These are phyloP conservation scores for Sesbania bispinosa DNA, from an alignment of 306 rosid genomes.

Conservation along the genomic window DNA sequence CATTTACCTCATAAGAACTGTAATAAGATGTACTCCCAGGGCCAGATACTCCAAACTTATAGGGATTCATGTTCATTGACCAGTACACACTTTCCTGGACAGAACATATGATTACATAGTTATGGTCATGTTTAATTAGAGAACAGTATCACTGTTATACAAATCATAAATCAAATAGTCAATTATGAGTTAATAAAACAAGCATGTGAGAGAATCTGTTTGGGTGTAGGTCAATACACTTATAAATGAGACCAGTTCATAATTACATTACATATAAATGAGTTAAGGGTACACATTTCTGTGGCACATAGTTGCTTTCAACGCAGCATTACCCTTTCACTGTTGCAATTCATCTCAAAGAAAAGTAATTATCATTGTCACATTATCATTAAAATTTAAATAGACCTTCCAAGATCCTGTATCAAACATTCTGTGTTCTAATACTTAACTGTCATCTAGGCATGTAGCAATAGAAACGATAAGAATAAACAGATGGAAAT, in stretches of 20 bases:
- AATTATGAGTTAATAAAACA: background rate
- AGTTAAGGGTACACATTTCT: background rate
- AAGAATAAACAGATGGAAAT: background rate
- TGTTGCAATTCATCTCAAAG: background rate
- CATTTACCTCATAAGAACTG: slow-evolving; percentile 60
- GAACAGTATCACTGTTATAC: background rate
- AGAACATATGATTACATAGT: slow-evolving; percentile 13
- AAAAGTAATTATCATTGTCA: background rate
- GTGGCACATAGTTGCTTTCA: background rate
- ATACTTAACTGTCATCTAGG: background rate
- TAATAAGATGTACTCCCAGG: slow-evolving; percentile 63
- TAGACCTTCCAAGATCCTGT: background rate
- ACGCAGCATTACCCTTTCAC: background rate
- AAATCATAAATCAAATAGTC: slow-evolving; percentile 11
- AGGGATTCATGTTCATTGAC: slow-evolving; percentile 83
- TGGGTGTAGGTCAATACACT: background rate
- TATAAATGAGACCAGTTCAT: background rate
- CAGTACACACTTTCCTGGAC: slow-evolving; percentile 75
- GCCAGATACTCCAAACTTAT: slow-evolving; percentile 69
- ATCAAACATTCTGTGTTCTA: background rate
- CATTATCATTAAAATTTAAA: background rate
- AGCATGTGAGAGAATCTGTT: background rate
- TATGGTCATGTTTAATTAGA: background rate
- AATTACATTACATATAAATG: background rate
- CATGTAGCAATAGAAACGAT: background rate